These are phyloP conservation scores for Mucor velutinosus DNA, from an alignment of 371 early-diverging fungal species.

Conservation along the genomic window DNA sequence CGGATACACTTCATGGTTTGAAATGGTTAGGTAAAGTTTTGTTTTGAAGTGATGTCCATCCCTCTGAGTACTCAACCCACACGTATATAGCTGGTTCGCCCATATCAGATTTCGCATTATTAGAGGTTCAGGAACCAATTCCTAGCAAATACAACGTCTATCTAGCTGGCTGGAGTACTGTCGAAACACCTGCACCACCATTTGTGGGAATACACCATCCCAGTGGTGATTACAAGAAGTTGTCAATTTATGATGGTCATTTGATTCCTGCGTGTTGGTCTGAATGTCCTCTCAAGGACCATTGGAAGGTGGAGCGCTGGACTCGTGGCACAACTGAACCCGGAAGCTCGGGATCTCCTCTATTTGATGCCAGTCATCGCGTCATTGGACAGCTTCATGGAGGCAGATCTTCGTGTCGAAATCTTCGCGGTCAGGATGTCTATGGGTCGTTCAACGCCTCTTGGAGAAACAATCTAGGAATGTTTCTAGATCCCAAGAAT, in stretches of 20 bases:
- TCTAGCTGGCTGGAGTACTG: conserved; percentile 51
- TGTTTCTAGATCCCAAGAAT: conserved; percentile 8
- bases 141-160: conserved; percentile 51
- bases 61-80: neutral
- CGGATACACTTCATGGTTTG: conserved; percentile 50
- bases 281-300: conserved; percentile 33
- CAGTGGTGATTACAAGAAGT: conserved; percentile 51
- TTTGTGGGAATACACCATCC: conserved; percentile 56
- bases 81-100: conserved; percentile 14
- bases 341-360: conserved; percentile 53
- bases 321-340: conserved; percentile 51
- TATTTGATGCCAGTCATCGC: conserved; percentile 47
- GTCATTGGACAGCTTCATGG: conserved; percentile 60
- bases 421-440: conserved; percentile 45
- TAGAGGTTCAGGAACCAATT: conserved; percentile 52
- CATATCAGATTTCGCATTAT: conserved; percentile 43
- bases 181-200: conserved; percentile 21
- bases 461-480: conserved; percentile 17
- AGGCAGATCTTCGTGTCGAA: conserved; percentile 47
- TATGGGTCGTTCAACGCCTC: conserved; percentile 46
- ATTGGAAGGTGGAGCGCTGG: conserved; percentile 36
- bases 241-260: conserved; percentile 42
- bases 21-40: conserved; percentile 26
- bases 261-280: conserved; percentile 40
- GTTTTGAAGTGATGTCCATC: neutral